Evolutionary conservation across 1,284 basidiomycete genomes (phyloP).

Genomic region (Serendipita sp.): DNA sequence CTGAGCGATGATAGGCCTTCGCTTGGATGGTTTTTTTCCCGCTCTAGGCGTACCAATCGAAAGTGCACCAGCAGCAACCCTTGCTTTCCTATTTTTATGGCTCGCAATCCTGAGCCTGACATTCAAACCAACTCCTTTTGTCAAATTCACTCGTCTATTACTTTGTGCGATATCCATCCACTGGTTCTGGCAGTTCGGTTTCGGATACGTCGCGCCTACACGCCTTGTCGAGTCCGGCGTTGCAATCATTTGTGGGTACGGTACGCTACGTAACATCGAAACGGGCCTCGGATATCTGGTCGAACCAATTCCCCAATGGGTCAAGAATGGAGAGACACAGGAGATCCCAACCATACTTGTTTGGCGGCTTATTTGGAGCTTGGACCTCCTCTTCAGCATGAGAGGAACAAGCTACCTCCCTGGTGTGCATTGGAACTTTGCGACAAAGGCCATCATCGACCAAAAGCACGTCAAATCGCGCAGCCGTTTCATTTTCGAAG

Average conservation of each 20-base stretch:
- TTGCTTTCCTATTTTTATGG: neutral
- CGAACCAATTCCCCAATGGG: neutral
- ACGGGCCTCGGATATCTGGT: neutral
- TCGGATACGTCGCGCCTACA: neutral
- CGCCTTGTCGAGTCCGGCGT: neutral
- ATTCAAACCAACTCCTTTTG: neutral
- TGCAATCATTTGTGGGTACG: neutral
- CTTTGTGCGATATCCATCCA: neutral
- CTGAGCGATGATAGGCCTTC: neutral
- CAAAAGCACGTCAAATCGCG: neutral
- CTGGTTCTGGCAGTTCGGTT: neutral
- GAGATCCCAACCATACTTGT: slow-evolving; percentile 10
- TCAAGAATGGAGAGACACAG: neutral
- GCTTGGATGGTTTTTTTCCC: neutral
- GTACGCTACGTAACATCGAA: neutral
- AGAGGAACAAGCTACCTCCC: slow-evolving; percentile 15
- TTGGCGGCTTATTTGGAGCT: slow-evolving; percentile 13
- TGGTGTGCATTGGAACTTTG: slow-evolving; percentile 15
- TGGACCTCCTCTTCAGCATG: slow-evolving; percentile 15
- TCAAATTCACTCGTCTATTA: neutral
- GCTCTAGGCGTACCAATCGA: neutral
- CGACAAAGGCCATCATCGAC: slow-evolving; percentile 2
- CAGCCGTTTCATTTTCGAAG: slow-evolving; percentile 5
- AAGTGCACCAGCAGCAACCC: neutral
- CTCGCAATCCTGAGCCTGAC: neutral